Percentiles rank a stretch among this genome's conserved stretches.
Evolutionary conservation across 2,329 filamentous ascomycete genomes (phyloP).

Genomic region (Pseudocercospora cruenta): DNA sequence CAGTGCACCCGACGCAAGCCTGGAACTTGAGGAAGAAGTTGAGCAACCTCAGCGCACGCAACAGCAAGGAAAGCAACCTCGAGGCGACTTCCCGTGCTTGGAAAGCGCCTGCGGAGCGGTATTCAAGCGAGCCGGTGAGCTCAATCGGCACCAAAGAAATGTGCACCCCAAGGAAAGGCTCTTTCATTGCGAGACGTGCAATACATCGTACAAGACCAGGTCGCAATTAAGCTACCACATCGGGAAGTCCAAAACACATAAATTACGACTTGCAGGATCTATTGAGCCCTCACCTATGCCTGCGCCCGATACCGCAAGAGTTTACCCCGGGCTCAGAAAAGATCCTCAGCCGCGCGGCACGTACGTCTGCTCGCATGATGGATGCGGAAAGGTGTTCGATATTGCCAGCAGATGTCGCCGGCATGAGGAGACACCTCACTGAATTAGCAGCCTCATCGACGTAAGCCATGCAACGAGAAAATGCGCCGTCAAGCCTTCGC

Average conservation of each 20-base stretch:
- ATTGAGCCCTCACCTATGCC: not conserved
- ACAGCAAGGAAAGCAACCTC: not conserved
- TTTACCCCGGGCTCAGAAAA: not conserved
- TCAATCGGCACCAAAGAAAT: not conserved
- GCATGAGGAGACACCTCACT: too few species aligned
- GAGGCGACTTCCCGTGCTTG: not conserved
- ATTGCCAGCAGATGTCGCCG: too few species aligned
- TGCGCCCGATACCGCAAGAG: not conserved
- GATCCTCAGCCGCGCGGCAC: not conserved
- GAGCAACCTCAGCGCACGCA: not conserved
- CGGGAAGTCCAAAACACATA: not conserved
- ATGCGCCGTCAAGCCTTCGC: too few species aligned
- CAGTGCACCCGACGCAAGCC: not conserved
- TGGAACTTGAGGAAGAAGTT: not conserved
- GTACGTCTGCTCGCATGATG: not conserved
- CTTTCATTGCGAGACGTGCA: not conserved
- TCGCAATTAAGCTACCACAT: not conserved
- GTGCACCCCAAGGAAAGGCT: too few species aligned
- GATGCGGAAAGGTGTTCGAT: not conserved
- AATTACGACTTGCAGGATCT: not conserved
- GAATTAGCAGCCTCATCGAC: too few species aligned
- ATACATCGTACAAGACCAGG: not conserved
- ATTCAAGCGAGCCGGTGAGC: not conserved
- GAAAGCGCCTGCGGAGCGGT: not conserved
- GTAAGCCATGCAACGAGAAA: too few species aligned